phyloP scores from a whole-genome alignment of 75 land plant genomes.

The Selaginella tamariscina region DNA sequence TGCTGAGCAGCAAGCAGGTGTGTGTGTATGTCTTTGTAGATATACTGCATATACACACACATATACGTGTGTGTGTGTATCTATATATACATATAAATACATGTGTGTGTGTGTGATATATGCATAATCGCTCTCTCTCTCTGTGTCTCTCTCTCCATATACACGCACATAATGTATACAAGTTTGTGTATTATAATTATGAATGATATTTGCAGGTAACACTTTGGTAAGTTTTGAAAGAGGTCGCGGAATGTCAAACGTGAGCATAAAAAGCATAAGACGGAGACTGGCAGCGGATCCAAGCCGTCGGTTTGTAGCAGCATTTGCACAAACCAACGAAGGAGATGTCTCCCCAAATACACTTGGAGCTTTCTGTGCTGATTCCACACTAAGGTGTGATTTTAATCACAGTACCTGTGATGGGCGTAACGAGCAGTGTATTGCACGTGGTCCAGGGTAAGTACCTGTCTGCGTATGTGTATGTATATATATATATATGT shows the following conservation, averaged over 20 bases:
- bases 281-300: not conserved
- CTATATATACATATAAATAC: too few relatives aligned
- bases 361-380: slow-evolving; percentile 76
- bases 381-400: slow-evolving; percentile 84
- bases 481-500: not conserved
- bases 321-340: slow-evolving; percentile 93
- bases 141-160: too few relatives aligned
- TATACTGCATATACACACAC: too few relatives aligned
- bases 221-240: not conserved
- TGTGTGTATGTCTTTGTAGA: not conserved
- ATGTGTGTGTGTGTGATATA: too few relatives aligned
- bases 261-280: not conserved
- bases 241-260: not conserved
- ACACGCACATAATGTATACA: not conserved
- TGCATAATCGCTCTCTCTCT: too few relatives aligned
- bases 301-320: slow-evolving; percentile 45
- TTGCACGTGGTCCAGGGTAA: slow-evolving; percentile 98
- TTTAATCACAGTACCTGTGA: slow-evolving; percentile 98
- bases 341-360: slow-evolving; percentile 97
- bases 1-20: not conserved
- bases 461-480: too few relatives aligned
- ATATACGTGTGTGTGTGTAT: too few relatives aligned
- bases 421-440: slow-evolving; percentile 88
- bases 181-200: not conserved
- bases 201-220: not conserved